phyloP scores from a whole-genome alignment of 1,284 basidiomycete genomes.

The Coriolopsis trogii region DNA sequence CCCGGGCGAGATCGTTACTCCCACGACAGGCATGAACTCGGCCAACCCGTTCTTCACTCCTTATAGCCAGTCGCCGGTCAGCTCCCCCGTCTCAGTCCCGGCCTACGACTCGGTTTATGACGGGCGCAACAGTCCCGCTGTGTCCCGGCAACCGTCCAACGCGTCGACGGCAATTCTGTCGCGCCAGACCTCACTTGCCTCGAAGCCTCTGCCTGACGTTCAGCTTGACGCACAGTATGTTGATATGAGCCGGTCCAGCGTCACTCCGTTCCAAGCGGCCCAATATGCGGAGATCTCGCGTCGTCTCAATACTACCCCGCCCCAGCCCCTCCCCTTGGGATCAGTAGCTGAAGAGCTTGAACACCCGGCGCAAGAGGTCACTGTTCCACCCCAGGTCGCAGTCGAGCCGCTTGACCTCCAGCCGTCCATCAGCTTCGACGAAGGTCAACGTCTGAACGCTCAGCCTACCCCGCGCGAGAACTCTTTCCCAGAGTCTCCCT shows the following conservation, averaged over 20 bases:
- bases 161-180: slow-evolving; percentile 21
- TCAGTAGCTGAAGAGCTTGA: slow-evolving; percentile 34
- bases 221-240: slow-evolving; percentile 49
- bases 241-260: slow-evolving; percentile 65
- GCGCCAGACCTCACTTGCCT: slow-evolving; percentile 17
- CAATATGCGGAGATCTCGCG: slow-evolving; percentile 74
- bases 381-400: slow-evolving; percentile 3
- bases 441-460: slow-evolving; percentile 12
- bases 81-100: slow-evolving; percentile 33
- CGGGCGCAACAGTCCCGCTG: slow-evolving; percentile 23
- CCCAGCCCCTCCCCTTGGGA: slow-evolving; percentile 38
- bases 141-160: slow-evolving; percentile 30
- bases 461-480: slow-evolving; percentile 16
- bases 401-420: slow-evolving; percentile 19
- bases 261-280: slow-evolving; percentile 71
- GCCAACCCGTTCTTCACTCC: slow-evolving; percentile 40
- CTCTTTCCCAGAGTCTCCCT: slow-evolving; percentile 27
- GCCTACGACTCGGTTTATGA: slow-evolving; percentile 32
- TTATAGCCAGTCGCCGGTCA: slow-evolving; percentile 36
- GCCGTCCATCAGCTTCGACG: slow-evolving; percentile 17
- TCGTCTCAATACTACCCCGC: slow-evolving; percentile 49
- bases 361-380: slow-evolving; percentile 14
- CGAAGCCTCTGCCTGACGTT: slow-evolving; percentile 1
- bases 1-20: slow-evolving; percentile 26
- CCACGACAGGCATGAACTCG: slow-evolving; percentile 26